A percentile compares a stretch with the other conserved stretches of the same genome.
These are phyloP conservation scores for Gastrolobium villosum DNA, from an alignment of 306 rosid species.

Conservation along the genomic window DNA sequence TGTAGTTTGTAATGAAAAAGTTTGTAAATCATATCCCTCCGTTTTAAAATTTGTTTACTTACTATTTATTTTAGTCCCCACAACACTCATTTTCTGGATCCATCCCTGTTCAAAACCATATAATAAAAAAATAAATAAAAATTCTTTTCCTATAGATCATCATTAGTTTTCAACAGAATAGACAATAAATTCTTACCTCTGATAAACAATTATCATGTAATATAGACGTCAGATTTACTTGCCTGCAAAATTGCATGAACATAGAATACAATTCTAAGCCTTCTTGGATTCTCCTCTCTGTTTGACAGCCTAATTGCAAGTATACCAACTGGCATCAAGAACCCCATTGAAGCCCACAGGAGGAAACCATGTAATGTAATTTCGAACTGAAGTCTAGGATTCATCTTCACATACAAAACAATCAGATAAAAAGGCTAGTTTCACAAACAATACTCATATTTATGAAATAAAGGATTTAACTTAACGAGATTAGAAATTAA, in stretches of 20 bases:
- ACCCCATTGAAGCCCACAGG: conserved; percentile 93
- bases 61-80: neutral
- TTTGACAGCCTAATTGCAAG: conserved; percentile 76
- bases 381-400: conserved; percentile 62
- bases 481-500: neutral
- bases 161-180: conserved; percentile 10
- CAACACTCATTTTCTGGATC: conserved; percentile 11
- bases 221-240: conserved; percentile 48
- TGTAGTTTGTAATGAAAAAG: too few relatives aligned
- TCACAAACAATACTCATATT: neutral
- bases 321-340: conserved; percentile 90
- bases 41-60: neutral
- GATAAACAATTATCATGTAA: conserved; percentile 13
- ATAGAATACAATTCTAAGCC: conserved; percentile 68
- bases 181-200: neutral
- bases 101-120: neutral
- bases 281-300: conserved; percentile 66
- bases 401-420: conserved; percentile 54
- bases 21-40: too few relatives aligned
- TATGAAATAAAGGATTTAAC: neutral
- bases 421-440: conserved; percentile 30
- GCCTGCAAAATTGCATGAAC: conserved; percentile 84
- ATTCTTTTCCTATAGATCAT: conserved; percentile 40
- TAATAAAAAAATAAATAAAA: conserved; percentile 20
- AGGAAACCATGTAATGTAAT: conserved; percentile 87